These are phyloP conservation scores for Xerocomus nothofagi DNA, from an alignment of 1,284 basidiomycete species.

Conservation along the genomic window DNA sequence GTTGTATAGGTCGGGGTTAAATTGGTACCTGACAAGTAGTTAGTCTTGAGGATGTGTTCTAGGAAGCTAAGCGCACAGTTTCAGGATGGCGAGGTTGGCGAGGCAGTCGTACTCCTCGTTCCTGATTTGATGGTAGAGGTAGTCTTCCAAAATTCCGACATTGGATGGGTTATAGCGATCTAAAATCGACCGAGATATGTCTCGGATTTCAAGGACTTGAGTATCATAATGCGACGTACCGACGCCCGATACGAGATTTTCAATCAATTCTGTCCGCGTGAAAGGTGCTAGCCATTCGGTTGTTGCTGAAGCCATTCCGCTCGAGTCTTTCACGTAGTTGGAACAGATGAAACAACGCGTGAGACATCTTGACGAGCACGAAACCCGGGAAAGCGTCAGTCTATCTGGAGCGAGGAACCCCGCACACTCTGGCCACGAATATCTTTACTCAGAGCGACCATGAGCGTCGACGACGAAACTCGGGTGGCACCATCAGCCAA, in stretches of 20 bases:
- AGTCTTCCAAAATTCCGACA: slow-evolving; percentile 90
- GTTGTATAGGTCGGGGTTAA: slow-evolving; percentile 92
- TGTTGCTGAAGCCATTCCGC: slow-evolving; percentile 40
- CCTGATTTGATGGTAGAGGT: slow-evolving; percentile 89
- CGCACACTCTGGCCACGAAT: neutral
- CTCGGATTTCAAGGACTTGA: slow-evolving; percentile 8
- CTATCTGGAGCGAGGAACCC: neutral
- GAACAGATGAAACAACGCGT: neutral
- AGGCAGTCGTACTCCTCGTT: slow-evolving; percentile 91
- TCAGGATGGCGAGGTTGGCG: slow-evolving; percentile 87
- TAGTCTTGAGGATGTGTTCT: neutral
- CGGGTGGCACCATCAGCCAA: neutral
- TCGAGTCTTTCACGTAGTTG: slow-evolving; percentile 11
- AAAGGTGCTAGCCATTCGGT: slow-evolving; percentile 68
- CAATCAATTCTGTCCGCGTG: slow-evolving; percentile 81
- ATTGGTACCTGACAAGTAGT: slow-evolving; percentile 78
- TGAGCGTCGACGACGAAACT: slow-evolving; percentile 22
- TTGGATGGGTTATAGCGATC: slow-evolving; percentile 97
- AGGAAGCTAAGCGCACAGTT: slow-evolving; percentile 54
- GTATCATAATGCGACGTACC: slow-evolving; percentile 59
- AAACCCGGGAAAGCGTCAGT: neutral
- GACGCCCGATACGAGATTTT: slow-evolving; percentile 89
- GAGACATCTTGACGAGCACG: neutral
- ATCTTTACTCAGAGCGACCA: slow-evolving; percentile 2
- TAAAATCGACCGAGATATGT: slow-evolving; percentile 35